Percentiles rank a stretch among this genome's conserved stretches.
Evolutionary conservation across 2,329 filamentous ascomycete species (phyloP).

Genomic region (Aspergillus eucalypticola): DNA sequence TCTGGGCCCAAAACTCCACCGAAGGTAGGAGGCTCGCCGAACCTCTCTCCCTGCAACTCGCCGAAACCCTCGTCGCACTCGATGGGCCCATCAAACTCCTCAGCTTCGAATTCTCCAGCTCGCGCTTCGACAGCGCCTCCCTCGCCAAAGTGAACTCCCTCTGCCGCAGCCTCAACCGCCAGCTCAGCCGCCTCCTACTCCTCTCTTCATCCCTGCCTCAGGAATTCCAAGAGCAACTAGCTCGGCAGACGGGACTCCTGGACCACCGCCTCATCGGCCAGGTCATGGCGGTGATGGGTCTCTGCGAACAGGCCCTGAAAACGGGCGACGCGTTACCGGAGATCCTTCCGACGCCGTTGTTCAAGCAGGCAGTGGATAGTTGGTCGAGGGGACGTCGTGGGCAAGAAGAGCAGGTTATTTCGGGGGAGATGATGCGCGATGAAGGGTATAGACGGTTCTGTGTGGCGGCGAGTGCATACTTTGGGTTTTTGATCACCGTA

Average conservation of each 20-base stretch:
- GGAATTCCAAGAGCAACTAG: slow-evolving; percentile 45
- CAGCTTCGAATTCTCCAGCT: slow-evolving; percentile 42
- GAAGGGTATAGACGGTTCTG: slow-evolving; percentile 51
- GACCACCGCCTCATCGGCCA: slow-evolving; percentile 51
- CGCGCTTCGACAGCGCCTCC: slow-evolving; percentile 38
- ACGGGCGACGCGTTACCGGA: slow-evolving; percentile 53
- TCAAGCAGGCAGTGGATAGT: slow-evolving; percentile 38
- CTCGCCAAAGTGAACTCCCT: slow-evolving; percentile 35
- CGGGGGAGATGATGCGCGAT: slow-evolving; percentile 42
- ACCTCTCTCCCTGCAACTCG: slow-evolving; percentile 34
- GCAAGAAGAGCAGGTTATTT: slow-evolving; percentile 19
- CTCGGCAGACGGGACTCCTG: slow-evolving; percentile 41
- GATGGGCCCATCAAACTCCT: slow-evolving; percentile 38
- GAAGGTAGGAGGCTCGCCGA: slow-evolving; percentile 30
- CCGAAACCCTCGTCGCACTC: slow-evolving; percentile 35
- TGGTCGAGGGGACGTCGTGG: slow-evolving; percentile 20
- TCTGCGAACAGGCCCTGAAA: slow-evolving; percentile 51
- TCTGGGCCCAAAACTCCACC: slow-evolving; percentile 38
- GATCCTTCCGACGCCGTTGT: slow-evolving; percentile 50
- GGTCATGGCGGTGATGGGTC: slow-evolving; percentile 52
- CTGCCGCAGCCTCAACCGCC: slow-evolving; percentile 34
- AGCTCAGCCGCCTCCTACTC: slow-evolving; percentile 39
- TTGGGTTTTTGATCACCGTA: slow-evolving; percentile 46
- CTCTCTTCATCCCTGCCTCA: slow-evolving; percentile 38
- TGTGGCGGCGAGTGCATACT: slow-evolving; percentile 48